Evolutionary conservation across 306 rosid species (phyloP).

Genomic region (Dalbergia cochinchinensis): DNA sequence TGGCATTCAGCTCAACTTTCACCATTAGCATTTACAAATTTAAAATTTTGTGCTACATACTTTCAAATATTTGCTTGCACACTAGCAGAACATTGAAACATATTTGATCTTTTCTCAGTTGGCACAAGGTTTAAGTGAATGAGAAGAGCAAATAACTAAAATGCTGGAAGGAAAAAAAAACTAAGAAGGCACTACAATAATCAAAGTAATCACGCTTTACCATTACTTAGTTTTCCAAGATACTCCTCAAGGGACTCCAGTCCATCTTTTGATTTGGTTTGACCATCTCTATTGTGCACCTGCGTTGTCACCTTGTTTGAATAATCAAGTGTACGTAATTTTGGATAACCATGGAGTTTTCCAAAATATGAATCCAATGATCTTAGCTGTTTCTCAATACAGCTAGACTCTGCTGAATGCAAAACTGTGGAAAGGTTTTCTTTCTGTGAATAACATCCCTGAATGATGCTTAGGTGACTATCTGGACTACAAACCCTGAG

Average conservation of each 20-base stretch:
- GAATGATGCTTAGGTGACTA: conserved; percentile 40
- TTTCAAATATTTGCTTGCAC: not conserved
- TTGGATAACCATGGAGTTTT: conserved; percentile 58
- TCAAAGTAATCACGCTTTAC: conserved; percentile 44
- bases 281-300: conserved; percentile 40
- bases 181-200: not conserved
- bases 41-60: not conserved
- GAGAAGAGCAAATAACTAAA: not conserved
- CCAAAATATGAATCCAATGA: conserved; percentile 72
- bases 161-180: conserved; percentile 4
- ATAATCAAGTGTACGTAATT: conserved; percentile 37
- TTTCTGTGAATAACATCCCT: conserved; percentile 42
- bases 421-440: conserved; percentile 28
- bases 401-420: conserved; percentile 52
- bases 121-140: conserved; percentile 7
- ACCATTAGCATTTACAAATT: not conserved
- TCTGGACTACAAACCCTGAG: conserved; percentile 25
- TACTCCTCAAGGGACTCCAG: conserved; percentile 72
- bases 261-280: conserved; percentile 53
- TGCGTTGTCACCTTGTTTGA: conserved; percentile 44
- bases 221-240: conserved; percentile 69
- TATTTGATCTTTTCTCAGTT: not conserved
- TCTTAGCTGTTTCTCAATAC: conserved; percentile 63
- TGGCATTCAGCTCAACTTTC: not conserved
- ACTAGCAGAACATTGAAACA: conserved; percentile 6